Percentiles rank a stretch among this genome's conserved stretches.
Conservation (phyloP, 768 basidiomycete species). For the Phylloporus sp. region DNA sequence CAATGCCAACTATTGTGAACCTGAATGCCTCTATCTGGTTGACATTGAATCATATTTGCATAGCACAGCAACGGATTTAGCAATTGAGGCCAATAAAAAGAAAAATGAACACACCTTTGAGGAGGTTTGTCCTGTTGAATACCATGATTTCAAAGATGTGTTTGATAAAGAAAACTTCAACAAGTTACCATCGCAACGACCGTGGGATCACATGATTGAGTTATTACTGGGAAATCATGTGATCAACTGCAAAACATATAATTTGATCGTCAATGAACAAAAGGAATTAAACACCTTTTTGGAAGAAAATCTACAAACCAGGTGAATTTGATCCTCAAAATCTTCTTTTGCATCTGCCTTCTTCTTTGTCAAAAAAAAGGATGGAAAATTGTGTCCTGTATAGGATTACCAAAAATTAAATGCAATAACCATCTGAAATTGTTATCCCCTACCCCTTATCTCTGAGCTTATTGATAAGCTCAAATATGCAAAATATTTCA, state of each 20-base stretch:
- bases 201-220: not conserved
- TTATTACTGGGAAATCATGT: not conserved
- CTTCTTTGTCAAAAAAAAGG: too few species aligned
- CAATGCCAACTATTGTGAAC: too few species aligned
- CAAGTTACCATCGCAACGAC: not conserved
- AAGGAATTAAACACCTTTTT: not conserved
- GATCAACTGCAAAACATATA: not conserved
- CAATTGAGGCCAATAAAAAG: not conserved
- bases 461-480: too few species aligned
- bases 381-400: slow-evolving; percentile 26
- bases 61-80: too few species aligned
- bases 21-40: too few species aligned
- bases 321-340: too few species aligned
- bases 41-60: too few species aligned
- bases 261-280: not conserved
- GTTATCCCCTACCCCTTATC: slow-evolving; percentile 24
- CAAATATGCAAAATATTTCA: too few species aligned
- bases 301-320: too few species aligned
- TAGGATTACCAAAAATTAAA: slow-evolving; percentile 34
- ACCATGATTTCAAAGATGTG: not conserved
- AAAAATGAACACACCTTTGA: not conserved
- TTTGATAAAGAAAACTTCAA: not conserved
- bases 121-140: not conserved
- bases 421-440: slow-evolving; percentile 23
- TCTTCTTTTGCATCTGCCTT: too few species aligned